These are phyloP conservation scores for Blastobotrys proliferans DNA, from an alignment of 1,139 yeast genomes.

Conservation along the genomic window DNA sequence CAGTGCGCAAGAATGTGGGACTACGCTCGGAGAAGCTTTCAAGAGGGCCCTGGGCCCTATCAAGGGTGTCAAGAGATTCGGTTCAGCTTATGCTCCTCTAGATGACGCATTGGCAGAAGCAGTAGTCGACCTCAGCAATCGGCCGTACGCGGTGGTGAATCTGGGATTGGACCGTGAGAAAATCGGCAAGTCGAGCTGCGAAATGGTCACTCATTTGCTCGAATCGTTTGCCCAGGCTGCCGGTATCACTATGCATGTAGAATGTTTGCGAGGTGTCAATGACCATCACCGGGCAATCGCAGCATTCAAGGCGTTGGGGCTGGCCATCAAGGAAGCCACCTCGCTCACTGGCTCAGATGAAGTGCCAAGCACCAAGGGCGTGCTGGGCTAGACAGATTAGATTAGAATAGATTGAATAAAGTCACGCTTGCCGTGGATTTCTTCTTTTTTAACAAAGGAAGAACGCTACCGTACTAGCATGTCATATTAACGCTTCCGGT, in stretches of 20 bases:
- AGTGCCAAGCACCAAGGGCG: constrained; percentile 96
- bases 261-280: constrained; percentile 85
- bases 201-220: constrained; percentile 94
- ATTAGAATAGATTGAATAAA: too few species aligned
- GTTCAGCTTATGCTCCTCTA: constrained; percentile 90
- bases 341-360: constrained; percentile 81
- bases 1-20: constrained; percentile 92
- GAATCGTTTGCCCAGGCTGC: constrained; percentile 95
- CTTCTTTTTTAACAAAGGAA: too few species aligned
- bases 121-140: constrained; percentile 86
- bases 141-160: constrained; percentile 89
- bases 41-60: constrained; percentile 86
- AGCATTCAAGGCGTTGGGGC: constrained; percentile 93
- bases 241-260: constrained; percentile 86
- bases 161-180: constrained; percentile 87
- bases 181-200: constrained; percentile 87
- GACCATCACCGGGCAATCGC: constrained; percentile 96
- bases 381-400: constrained; percentile 42
- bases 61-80: constrained; percentile 88
- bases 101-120: constrained; percentile 95
- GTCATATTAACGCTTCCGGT: too few species aligned
- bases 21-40: constrained; percentile 86
- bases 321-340: constrained; percentile 84
- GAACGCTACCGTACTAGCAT: too few species aligned
- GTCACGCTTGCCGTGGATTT: too few species aligned